These are phyloP conservation scores for Ceratonia siliqua DNA, from an alignment of 306 rosid genomes.

Conservation along the genomic window DNA sequence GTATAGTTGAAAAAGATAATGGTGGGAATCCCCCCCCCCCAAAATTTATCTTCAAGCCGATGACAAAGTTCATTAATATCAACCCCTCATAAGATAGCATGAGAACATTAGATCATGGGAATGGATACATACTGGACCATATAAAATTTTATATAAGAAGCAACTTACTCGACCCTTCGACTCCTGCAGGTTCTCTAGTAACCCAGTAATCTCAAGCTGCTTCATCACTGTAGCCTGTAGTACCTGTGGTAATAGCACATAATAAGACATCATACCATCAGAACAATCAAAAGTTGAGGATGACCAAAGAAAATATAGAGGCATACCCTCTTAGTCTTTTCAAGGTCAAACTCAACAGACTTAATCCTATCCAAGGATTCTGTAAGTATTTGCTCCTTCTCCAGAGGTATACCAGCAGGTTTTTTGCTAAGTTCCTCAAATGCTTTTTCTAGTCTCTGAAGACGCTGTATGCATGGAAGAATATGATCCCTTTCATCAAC, in stretches of 20 bases:
- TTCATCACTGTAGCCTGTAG: conserved; percentile 68
- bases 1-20: not conserved
- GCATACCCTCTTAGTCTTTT: conserved; percentile 87
- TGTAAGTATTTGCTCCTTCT: conserved; percentile 79
- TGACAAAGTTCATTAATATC: not conserved
- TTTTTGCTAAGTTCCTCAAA: conserved; percentile 66
- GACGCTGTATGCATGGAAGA: conserved; percentile 74
- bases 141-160: not conserved
- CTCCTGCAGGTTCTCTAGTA: conserved; percentile 66
- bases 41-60: not conserved
- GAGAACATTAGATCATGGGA: not conserved
- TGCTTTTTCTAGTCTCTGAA: conserved; percentile 70
- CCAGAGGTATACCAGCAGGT: conserved; percentile 78
- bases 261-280: conserved; percentile 1
- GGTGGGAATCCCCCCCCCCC: not conserved
- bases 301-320: conserved; percentile 21
- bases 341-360: conserved; percentile 85
- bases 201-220: conserved; percentile 77
- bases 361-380: conserved; percentile 90
- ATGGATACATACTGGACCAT: not conserved
- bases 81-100: not conserved
- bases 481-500: conserved; percentile 55
- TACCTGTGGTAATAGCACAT: conserved; percentile 49
- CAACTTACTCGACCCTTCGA: conserved; percentile 68
- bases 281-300: conserved; percentile 11